These are phyloP conservation scores for Cytauxzoon felis DNA, from an alignment of 169 alveolate species.

Conservation along the genomic window DNA sequence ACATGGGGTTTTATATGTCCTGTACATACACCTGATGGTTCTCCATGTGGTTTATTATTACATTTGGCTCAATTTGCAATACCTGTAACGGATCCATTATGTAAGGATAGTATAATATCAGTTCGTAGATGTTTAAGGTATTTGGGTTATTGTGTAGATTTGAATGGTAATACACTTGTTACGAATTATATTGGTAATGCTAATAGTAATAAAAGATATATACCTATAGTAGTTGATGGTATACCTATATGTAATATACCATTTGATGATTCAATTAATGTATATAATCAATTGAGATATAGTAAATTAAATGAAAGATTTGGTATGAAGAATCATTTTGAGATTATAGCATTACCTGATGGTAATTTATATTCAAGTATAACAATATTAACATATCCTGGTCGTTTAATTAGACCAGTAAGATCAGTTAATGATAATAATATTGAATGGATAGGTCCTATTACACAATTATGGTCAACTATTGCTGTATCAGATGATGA, in stretches of 20 bases:
- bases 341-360: slow-evolving; percentile 44
- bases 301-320: slow-evolving; percentile 41
- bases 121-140: slow-evolving; percentile 25
- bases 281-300: slow-evolving; percentile 20
- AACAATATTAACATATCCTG: slow-evolving; percentile 90
- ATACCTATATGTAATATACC: slow-evolving; percentile 46
- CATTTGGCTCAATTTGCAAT: slow-evolving; percentile 88
- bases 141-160: slow-evolving; percentile 42
- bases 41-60: slow-evolving; percentile 98
- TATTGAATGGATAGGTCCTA: slow-evolving; percentile 95
- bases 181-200: neutral
- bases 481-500: slow-evolving; percentile 81
- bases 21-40: slow-evolving; percentile 99
- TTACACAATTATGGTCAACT: slow-evolving; percentile 91
- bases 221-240: slow-evolving; percentile 61
- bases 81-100: slow-evolving; percentile 50
- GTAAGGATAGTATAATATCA: slow-evolving; percentile 31
- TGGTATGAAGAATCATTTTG: slow-evolving; percentile 51
- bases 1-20: slow-evolving; percentile 99
- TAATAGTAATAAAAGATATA: neutral
- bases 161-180: slow-evolving; percentile 8
- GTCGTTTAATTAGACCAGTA: slow-evolving; percentile 97
- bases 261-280: slow-evolving; percentile 17
- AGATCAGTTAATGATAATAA: slow-evolving; percentile 81
- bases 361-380: slow-evolving; percentile 59